Evolutionary conservation across 345 rosid species (phyloP).

Genomic region (Schrenkiella parvula): DNA sequence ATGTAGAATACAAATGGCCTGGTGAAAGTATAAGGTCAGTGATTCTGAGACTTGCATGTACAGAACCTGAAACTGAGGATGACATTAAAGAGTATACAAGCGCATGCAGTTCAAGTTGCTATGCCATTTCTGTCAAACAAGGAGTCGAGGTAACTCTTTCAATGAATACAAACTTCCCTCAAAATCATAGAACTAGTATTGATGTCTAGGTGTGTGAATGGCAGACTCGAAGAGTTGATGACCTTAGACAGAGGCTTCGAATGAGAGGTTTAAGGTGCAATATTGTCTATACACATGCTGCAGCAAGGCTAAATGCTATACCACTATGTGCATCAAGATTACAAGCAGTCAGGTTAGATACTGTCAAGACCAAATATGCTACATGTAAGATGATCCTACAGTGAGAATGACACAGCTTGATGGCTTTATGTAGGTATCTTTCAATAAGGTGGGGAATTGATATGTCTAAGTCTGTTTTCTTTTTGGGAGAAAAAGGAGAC

Average conservation of each 20-base stretch:
- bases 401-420: conserved; percentile 2
- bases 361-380: background rate
- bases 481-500: conserved; percentile 80
- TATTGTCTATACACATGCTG: conserved; percentile 55
- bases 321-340: conserved; percentile 81
- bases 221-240: conserved; percentile 62
- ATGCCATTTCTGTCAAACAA: conserved; percentile 57
- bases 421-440: conserved; percentile 59
- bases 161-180: background rate
- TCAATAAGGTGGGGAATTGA: conserved; percentile 80
- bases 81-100: conserved; percentile 40
- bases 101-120: conserved; percentile 61
- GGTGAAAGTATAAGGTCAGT: conserved; percentile 65
- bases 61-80: conserved; percentile 51
- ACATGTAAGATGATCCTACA: background rate
- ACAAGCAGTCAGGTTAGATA: conserved; percentile 73
- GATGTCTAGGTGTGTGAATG: conserved; percentile 16
- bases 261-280: conserved; percentile 87
- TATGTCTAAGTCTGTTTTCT: conserved; percentile 50
- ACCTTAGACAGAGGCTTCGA: conserved; percentile 71
- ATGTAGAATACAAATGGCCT: conserved; percentile 84
- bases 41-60: conserved; percentile 46
- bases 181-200: conserved; percentile 3
- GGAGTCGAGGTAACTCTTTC: conserved; percentile 51
- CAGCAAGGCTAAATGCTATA: conserved; percentile 61